Base-by-base conservation (phyloP, 352 stramenopile genomes). In the Paralagenidium karlingii region DNA sequence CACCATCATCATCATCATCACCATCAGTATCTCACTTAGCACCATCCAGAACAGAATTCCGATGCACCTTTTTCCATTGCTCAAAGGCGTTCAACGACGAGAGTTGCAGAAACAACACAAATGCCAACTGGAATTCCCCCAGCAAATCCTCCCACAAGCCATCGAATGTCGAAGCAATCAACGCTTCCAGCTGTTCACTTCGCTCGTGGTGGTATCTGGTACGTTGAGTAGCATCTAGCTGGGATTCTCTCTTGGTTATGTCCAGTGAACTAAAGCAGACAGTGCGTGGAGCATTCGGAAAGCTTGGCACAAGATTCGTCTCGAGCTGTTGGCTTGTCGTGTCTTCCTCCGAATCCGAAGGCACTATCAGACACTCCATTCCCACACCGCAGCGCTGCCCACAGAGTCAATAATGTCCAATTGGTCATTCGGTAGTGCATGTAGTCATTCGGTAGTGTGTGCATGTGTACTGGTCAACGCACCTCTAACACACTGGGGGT, bases 101-200 rank as follows among this genome's bases (percentile, higher is more conserved):
- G n/a, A 97, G 48, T 54, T 95, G 74, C 25, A 98, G 48, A 59
- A 97, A 96, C 3, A 96, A 38, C 10, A 96, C 39, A 47, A 96
- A 97, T 4, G 83, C 69, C n/a, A 98, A 52, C 55, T 98, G 87
- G 43, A 97, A 48, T 62, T 98, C 89, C 20, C 82, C 92, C 11
- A 97, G 30, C 22, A 98, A 61, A 28, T 84, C 53, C 40, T 81
- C 37, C 78, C 79, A 96, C 30, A 61, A 47, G 0, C 51, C 54
- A 9, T 36, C 34, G 46, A 71, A 80, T 16, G 56, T 47, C 3
- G 18, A 40, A 8, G 45, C 33, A 18, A 79, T 55, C 24, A 81
- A 28, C 37, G 73, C 58, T 53, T 79, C 54, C 12, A 83, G 44
- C 37, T 68, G n/a, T 7, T 36, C 88, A 73, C 78, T 91, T 28